Evolutionary conservation across 805 yeast species (phyloP).

Genomic region (Trichomonascus vanleenenianus): DNA sequence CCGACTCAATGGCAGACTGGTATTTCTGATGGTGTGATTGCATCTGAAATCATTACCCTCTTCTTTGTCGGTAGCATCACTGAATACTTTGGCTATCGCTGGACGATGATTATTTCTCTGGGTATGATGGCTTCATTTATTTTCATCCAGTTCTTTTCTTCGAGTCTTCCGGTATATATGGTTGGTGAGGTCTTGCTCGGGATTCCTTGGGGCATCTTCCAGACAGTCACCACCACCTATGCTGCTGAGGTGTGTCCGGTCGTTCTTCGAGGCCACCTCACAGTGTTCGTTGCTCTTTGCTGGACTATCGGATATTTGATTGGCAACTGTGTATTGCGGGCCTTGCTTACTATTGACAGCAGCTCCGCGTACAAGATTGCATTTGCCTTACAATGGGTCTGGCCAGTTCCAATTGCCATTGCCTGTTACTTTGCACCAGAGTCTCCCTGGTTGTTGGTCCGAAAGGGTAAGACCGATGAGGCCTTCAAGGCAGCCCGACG

Average conservation of each 20-base stretch:
- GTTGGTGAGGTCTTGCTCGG: conserved; percentile 32
- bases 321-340: conserved; percentile 42
- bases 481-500: conserved; percentile 37
- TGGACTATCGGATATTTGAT: conserved; percentile 54
- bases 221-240: conserved; percentile 41
- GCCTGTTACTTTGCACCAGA: conserved; percentile 39
- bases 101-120: conserved; percentile 33
- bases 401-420: conserved; percentile 16
- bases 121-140: conserved; percentile 34
- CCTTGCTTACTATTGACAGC: conserved; percentile 22
- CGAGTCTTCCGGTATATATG: conserved; percentile 28
- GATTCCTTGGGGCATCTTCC: conserved; percentile 47
- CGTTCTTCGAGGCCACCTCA: conserved; percentile 39
- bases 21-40: conserved; percentile 19
- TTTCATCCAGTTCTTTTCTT: conserved; percentile 41
- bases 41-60: conserved; percentile 39
- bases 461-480: conserved; percentile 33
- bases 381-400: conserved; percentile 16
- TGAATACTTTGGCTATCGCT: conserved; percentile 42
- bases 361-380: conserved; percentile 14
- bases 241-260: conserved; percentile 52
- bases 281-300: conserved; percentile 44
- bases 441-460: conserved; percentile 46
- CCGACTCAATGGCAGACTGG: conserved; percentile 21
- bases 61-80: conserved; percentile 37